Base-by-base conservation (phyloP, 768 basidiomycete genomes). In the Trametes cinnabarina region DNA sequence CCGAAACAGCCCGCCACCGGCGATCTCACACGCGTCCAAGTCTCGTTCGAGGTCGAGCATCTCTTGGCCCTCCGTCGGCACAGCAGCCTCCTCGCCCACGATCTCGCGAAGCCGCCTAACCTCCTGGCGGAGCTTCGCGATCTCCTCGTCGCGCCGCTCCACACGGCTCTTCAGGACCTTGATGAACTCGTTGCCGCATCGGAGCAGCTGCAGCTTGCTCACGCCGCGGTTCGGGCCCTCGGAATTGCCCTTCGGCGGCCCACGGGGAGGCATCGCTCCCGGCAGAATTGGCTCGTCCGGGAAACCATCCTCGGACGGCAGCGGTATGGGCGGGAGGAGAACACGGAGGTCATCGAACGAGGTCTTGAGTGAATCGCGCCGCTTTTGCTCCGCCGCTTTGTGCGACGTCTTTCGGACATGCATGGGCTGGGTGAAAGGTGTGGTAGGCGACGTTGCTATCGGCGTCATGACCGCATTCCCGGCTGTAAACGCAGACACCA, bases 351-450 rank as follows among this genome's bases (percentile, higher is more conserved):
- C 90, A 65, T 94, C 91, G 66, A 89, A 98, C 4, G 94, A 93
- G 15, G 90, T 87, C 76, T 98, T 99, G 58, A 98, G 84, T 42
- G 92, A 94, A 73, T 99, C 96, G 9, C 97, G 86, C 43, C 97
- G 88, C 70, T 95, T 94, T 71, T 99, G 97, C 73, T 99, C 97
- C 5, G 97, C 97, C 12, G 87, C 91, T 73, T 98, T 98, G 74
- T 99, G 92, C 7, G 91, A 91, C 26, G 87, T 87, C 71, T 92
- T 92, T 58, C 84, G 82, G 46, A 81, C 72, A 34, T 78, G 79
- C 40, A 72, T 71, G 42, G 68, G 82, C 62, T 65, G 68, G 35
- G 34, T 46, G 55, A 58, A 62, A 8, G 48, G 47, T 17, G 64
- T 23, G 43, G 53, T 56, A 12, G 64, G 43, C 1, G 66, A 66